Conservation (phyloP, 2,329 filamentous ascomycete species). For the Aureobasidium sp. region DNA sequence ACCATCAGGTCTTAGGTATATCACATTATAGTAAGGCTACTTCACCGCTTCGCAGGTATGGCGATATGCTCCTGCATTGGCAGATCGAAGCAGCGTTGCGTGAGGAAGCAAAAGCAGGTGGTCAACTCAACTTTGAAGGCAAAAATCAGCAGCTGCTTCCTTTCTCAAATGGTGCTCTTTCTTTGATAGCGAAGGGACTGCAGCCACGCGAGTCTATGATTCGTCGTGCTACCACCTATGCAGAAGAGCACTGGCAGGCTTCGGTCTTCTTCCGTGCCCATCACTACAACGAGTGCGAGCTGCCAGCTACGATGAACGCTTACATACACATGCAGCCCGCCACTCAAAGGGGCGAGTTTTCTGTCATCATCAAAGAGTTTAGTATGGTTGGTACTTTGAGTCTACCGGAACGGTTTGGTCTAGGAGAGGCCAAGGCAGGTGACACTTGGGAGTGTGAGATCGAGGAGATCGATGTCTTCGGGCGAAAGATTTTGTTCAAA, state of each 20-base stretch:
- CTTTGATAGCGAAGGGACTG: conserved; percentile 39
- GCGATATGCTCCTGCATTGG: conserved; percentile 54
- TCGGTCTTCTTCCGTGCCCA: conserved; percentile 50
- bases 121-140: conserved; percentile 26
- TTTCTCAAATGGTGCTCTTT: conserved; percentile 40
- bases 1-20: conserved; percentile 44
- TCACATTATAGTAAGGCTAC: conserved; percentile 49
- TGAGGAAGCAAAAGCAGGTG: conserved; percentile 41
- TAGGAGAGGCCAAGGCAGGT: conserved; percentile 23
- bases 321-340: conserved; percentile 18
- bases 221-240: conserved; percentile 25
- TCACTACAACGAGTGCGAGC: conserved; percentile 43
- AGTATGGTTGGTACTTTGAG: conserved; percentile 11
- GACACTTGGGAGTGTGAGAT: conserved; percentile 41
- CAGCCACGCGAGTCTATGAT: conserved; percentile 38
- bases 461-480: conserved; percentile 27
- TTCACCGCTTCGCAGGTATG: conserved; percentile 52
- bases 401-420: background rate
- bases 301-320: conserved; percentile 40
- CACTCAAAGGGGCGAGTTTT: background rate
- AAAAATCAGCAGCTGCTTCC: conserved; percentile 31
- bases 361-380: conserved; percentile 18
- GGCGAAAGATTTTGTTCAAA: conserved; percentile 21
- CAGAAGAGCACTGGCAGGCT: conserved; percentile 39
- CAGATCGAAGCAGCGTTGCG: conserved; percentile 55